Conservation (phyloP, 345 rosid genomes). For the Punica granatum region DNA sequence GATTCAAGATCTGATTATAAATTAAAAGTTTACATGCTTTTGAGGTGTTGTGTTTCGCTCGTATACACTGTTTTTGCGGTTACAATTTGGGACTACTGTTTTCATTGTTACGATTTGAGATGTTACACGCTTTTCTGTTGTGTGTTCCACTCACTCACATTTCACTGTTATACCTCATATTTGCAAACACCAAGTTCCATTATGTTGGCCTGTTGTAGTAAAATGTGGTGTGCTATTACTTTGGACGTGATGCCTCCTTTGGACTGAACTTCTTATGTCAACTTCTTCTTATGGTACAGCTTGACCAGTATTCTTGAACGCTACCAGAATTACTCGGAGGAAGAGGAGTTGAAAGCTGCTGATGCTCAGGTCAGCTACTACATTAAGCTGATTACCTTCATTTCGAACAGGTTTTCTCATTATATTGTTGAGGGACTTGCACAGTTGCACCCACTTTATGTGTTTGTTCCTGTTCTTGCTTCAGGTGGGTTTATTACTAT, state of each 20-base stretch:
- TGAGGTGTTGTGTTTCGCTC: neutral
- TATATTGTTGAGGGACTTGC: neutral
- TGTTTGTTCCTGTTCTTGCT: neutral
- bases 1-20: too few relatives aligned
- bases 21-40: neutral
- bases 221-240: too few relatives aligned
- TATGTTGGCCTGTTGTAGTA: too few relatives aligned
- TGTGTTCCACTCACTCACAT: neutral
- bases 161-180: neutral
- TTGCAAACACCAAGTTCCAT: too few relatives aligned
- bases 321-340: slow-evolving; percentile 17
- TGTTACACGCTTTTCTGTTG: neutral
- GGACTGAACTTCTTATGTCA: neutral
- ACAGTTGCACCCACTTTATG: too few relatives aligned
- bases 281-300: slow-evolving; percentile 17
- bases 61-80: too few relatives aligned
- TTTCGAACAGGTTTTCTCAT: neutral
- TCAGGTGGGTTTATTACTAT: neutral
- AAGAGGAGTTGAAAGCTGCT: slow-evolving; percentile 13
- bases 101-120: neutral
- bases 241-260: neutral
- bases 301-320: slow-evolving; percentile 23
- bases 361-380: slow-evolving; percentile 16
- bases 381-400: neutral
- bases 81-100: too few relatives aligned